Evolutionary conservation across 2,329 filamentous ascomycete species (phyloP).

Genomic region (Fusarium buxicola): DNA sequence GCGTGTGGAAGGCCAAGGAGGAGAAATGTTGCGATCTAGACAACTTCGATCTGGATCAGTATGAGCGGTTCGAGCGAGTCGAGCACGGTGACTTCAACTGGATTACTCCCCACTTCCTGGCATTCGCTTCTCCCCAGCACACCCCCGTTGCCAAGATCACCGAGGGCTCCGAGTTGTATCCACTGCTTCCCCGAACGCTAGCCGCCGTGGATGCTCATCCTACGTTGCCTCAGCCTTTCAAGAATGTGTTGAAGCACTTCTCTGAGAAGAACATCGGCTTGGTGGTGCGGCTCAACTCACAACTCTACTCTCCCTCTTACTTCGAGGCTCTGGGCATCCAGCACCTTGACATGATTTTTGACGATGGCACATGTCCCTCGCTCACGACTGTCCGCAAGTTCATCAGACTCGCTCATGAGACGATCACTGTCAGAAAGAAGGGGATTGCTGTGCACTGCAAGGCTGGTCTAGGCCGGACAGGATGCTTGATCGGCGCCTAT

Average conservation of each 20-base stretch:
- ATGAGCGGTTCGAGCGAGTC: constrained; percentile 94
- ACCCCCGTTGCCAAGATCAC: constrained; percentile 79
- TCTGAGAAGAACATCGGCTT: constrained; percentile 88
- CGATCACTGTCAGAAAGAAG: constrained; percentile 90
- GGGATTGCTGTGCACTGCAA: constrained; percentile 99
- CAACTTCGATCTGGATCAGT: constrained; percentile 96
- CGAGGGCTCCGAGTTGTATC: constrained; percentile 78
- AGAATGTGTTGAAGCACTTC: constrained; percentile 95
- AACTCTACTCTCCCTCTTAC: constrained; percentile 95
- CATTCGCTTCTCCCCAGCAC: constrained; percentile 95
- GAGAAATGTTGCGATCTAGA: constrained; percentile 91
- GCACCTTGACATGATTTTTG: constrained; percentile 99
- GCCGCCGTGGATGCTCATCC: constrained; percentile 77
- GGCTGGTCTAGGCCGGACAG: constrained; percentile 93
- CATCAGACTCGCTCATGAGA: constrained; percentile 93
- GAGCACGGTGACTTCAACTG: constrained; percentile 99
- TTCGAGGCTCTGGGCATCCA: constrained; percentile 95
- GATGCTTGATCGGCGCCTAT: constrained; percentile 96
- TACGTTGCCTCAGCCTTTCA: constrained; percentile 86
- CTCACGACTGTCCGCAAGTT: constrained; percentile 92
- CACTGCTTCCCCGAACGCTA: constrained; percentile 79
- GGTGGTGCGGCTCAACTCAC: constrained; percentile 94
- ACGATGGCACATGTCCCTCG: constrained; percentile 95
- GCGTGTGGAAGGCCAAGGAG: constrained; percentile 98
- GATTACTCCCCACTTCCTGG: constrained; percentile 94